A percentile compares a stretch with the other conserved stretches of the same genome.
Evolutionary conservation across 306 rosid genomes (phyloP).

Genomic region (Cicer arietinum): DNA sequence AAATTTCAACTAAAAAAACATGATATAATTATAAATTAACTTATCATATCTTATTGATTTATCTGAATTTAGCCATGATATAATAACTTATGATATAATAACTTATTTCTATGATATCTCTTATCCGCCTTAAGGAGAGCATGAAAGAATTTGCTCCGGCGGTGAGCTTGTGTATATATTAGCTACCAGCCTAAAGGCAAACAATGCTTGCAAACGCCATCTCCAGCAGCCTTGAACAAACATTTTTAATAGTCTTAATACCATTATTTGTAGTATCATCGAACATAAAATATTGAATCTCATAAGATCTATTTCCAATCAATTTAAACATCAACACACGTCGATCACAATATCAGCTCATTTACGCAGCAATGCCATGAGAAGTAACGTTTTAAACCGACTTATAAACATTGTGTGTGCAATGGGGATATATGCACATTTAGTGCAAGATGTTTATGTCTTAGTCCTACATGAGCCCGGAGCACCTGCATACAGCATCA

Average conservation of each 20-base stretch:
- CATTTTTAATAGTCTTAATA: neutral
- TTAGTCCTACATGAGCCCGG: slow-evolving; percentile 36
- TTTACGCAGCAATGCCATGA: slow-evolving; percentile 42
- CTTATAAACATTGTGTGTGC: slow-evolving; percentile 36
- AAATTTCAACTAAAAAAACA: too few species aligned
- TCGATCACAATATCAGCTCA: slow-evolving; percentile 40
- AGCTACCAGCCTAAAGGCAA: too few species aligned
- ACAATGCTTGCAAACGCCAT: too few species aligned
- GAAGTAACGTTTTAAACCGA: slow-evolving; percentile 44
- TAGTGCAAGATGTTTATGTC: slow-evolving; percentile 40
- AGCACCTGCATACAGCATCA: slow-evolving; percentile 44
- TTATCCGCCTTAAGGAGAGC: neutral
- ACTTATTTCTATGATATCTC: too few species aligned
- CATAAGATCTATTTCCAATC: slow-evolving; percentile 33
- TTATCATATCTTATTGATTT: too few species aligned
- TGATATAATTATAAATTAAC: too few species aligned
- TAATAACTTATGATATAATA: too few species aligned
- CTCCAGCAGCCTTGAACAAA: neutral
- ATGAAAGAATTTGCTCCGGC: neutral
- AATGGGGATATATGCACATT: slow-evolving; percentile 46
- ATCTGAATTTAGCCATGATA: too few species aligned
- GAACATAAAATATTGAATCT: slow-evolving; percentile 19
- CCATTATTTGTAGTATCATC: slow-evolving; percentile 13
- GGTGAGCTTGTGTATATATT: neutral
- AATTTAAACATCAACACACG: slow-evolving; percentile 35